Evolutionary conservation across 108 stramenopile genomes (phyloP), one percentile per base, ranked within the genome.

Genomic region (Epipyxis sp.): DNA sequence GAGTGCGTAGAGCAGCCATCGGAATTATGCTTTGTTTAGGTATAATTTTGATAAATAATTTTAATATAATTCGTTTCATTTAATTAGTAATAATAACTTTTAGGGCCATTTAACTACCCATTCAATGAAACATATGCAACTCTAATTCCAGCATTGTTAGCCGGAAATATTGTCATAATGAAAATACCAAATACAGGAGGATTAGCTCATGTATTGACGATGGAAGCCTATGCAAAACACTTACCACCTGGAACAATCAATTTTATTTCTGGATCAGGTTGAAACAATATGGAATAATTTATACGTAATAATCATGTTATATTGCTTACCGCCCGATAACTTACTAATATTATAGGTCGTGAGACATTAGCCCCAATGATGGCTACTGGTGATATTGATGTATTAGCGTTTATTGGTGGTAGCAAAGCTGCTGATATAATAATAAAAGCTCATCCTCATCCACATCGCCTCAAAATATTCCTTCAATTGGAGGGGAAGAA

Each of bases 91-190:
- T n/a, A n/a, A n/a, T n/a, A n/a, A n/a, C n/a, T n/a, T n/a, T n/a
- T n/a, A n/a, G 94, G 91, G 25, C 94, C 94, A 1, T 91, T 90
- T 86, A 94, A 94, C 82, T 94, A 94, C 79, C 94, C 94, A 59
- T 54, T 92, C 42, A 89, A 93, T 78, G 92, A 94, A 72, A 92
- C 91, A 0, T 94, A 93, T 80, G 94, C 94, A 6, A 91, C 90
- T 35, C 42, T 92, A 27, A 92, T 94, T 62, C 92, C 94, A 20
- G 92, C 92, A 1, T 79, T 94, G 77, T 83, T 94, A n/a, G 90
- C 90, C 90, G 94, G 94, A 0, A 94, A 94, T 81, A 78, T 90
- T 40, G 88, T 90, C 25, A 72, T 94, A 25, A 76, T 94, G 81
- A 94, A 94, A 69, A 86, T 94, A 71, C 94, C 94, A 16, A 88